These are phyloP conservation scores for Pythium coloratum DNA, from an alignment of 352 stramenopile genomes.

Conservation along the genomic window DNA sequence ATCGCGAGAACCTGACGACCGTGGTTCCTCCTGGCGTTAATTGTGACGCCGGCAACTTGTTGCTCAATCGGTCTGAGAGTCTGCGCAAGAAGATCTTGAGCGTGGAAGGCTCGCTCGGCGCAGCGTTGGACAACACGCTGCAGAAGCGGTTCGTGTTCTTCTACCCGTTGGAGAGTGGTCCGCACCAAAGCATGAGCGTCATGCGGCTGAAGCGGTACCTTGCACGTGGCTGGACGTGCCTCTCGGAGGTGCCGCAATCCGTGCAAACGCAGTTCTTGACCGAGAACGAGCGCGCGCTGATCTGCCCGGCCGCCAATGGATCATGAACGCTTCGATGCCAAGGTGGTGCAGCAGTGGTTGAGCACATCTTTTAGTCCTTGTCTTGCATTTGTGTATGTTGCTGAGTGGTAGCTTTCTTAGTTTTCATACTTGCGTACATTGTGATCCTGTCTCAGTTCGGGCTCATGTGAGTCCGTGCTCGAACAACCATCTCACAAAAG, in stretches of 20 bases:
- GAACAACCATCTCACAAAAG: too few relatives aligned
- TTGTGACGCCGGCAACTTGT: conserved; percentile 28
- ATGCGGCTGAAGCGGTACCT: conserved; percentile 29
- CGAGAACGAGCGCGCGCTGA: conserved; percentile 7
- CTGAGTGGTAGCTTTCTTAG: too few relatives aligned
- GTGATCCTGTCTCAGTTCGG: too few relatives aligned
- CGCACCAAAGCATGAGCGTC: conserved; percentile 9
- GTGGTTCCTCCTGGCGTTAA: conserved; percentile 25
- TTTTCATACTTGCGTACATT: too few relatives aligned
- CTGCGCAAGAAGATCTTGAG: conserved; percentile 25
- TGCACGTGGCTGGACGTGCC: conserved; percentile 28
- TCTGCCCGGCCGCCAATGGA: background rate
- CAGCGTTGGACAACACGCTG: conserved; percentile 11
- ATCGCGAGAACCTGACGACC: background rate
- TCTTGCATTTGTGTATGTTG: too few relatives aligned
- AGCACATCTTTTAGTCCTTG: too few relatives aligned
- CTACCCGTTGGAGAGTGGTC: conserved; percentile 12
- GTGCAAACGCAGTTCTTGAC: conserved; percentile 10
- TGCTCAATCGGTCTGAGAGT: conserved; percentile 13
- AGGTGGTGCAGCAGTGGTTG: too few relatives aligned
- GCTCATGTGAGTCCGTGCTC: too few relatives aligned
- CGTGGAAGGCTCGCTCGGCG: conserved; percentile 14
- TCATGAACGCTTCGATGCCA: too few relatives aligned
- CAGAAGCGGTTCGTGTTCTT: conserved; percentile 29
- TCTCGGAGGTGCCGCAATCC: conserved; percentile 9